A percentile compares a stretch with the other conserved stretches of the same genome.
phyloP scores from a whole-genome alignment of 106 monocot genomes.

The Vanilla planifolia region DNA sequence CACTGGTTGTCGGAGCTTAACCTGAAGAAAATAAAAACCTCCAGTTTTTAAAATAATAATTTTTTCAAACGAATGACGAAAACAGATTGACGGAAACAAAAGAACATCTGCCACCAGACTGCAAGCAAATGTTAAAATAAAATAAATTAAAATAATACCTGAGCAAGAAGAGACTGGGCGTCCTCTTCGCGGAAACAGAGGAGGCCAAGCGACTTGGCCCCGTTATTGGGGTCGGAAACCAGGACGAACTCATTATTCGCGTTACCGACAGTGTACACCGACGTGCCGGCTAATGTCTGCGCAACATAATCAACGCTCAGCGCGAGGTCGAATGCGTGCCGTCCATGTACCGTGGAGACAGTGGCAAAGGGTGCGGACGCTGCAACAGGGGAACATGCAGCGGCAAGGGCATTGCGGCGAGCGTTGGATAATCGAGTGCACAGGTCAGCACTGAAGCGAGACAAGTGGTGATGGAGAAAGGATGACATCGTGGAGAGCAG shows the following conservation, averaged over 20 bases:
- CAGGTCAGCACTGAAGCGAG: constrained; percentile 36
- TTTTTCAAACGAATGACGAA: constrained; percentile 2
- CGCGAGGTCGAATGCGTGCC: constrained; percentile 61
- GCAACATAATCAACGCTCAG: constrained; percentile 63
- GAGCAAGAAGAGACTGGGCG: constrained; percentile 78
- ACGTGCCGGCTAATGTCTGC: constrained; percentile 62
- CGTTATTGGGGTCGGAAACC: constrained; percentile 76
- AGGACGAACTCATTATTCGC: constrained; percentile 97
- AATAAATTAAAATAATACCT: constrained; percentile 23
- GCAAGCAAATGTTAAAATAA: not conserved
- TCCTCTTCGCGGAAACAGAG: constrained; percentile 96
- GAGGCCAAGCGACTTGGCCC: constrained; percentile 64
- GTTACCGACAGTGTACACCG: constrained; percentile 94
- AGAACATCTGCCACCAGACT: not conserved
- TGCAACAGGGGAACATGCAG: constrained; percentile 10
- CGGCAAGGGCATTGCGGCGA: constrained; percentile 24
- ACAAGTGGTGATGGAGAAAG: constrained; percentile 47
- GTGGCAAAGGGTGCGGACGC: not conserved
- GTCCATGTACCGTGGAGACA: constrained; percentile 1
- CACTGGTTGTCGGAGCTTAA: constrained; percentile 64
- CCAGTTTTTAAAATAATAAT: not conserved
- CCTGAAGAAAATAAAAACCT: constrained; percentile 32
- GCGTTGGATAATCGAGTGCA: constrained; percentile 18
- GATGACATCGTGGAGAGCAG: constrained; percentile 35
- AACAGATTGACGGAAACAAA: not conserved